A percentile compares a stretch with the other conserved stretches of the same genome.
These are phyloP conservation scores for Agrocybe pediades DNA, from an alignment of 768 basidiomycete genomes.

Conservation along the genomic window DNA sequence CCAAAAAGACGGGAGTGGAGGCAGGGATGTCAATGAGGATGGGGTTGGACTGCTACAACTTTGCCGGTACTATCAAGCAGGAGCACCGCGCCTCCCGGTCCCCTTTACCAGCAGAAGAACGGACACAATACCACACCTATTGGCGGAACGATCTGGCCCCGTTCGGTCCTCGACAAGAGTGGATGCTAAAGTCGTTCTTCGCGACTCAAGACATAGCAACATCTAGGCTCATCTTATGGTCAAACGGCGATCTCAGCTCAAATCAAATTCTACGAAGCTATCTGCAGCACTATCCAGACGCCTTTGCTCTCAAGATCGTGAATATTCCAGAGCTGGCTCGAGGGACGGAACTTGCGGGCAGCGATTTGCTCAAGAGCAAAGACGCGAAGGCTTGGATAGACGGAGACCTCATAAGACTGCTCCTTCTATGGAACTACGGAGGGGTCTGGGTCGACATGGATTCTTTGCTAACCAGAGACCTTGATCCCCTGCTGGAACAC, in stretches of 20 bases:
- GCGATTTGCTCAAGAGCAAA: constrained; percentile 52
- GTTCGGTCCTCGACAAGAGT: constrained; percentile 82
- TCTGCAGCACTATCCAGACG: constrained; percentile 60
- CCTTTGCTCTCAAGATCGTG: constrained; percentile 71
- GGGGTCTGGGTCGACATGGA: constrained; percentile 99
- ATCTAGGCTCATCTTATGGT: constrained; percentile 84
- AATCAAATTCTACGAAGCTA: constrained; percentile 65
- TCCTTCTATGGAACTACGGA: constrained; percentile 88
- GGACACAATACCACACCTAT: constrained; percentile 85
- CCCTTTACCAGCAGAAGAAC: constrained; percentile 38
- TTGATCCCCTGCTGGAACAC: constrained; percentile 85
- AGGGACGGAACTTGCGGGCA: constrained; percentile 79
- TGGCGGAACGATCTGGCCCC: constrained; percentile 89
- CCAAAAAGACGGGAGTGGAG: constrained; percentile 70
- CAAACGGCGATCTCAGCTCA: constrained; percentile 72
- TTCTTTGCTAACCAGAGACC: constrained; percentile 84
- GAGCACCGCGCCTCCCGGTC: constrained; percentile 10
- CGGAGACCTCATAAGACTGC: constrained; percentile 86
- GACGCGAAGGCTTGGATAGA: constrained; percentile 93
- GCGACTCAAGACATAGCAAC: constrained; percentile 78
- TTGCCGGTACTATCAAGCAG: constrained; percentile 76
- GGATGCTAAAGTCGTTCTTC: constrained; percentile 92
- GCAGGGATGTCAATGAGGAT: constrained; percentile 78
- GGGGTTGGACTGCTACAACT: constrained; percentile 91
- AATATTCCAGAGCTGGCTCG: constrained; percentile 66